Percentiles rank a stretch among this genome's conserved stretches.
phyloP scores from a whole-genome alignment of 2,329 filamentous ascomycete species.

The Fusarium dlaminii region DNA sequence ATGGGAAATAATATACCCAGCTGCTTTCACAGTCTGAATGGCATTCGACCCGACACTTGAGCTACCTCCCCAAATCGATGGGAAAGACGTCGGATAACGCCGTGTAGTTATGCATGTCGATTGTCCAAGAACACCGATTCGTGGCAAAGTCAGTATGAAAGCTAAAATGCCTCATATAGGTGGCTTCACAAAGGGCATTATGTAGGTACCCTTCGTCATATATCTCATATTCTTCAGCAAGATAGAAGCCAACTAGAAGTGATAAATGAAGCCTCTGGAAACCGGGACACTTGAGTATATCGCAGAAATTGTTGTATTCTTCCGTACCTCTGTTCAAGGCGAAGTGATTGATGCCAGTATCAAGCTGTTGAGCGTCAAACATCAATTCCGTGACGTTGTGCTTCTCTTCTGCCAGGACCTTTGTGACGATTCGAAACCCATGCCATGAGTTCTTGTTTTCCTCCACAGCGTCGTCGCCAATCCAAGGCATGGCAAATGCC shows the following conservation, averaged over 20 bases:
- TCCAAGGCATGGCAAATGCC: not conserved
- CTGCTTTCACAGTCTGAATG: not conserved
- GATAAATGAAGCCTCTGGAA: not conserved
- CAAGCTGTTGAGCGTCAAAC: not conserved
- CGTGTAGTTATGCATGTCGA: not conserved
- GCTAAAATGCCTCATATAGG: not conserved
- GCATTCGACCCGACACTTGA: not conserved
- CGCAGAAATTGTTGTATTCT: not conserved
- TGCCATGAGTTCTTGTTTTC: rapidly evolving
- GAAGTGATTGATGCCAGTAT: not conserved
- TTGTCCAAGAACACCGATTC: rapidly evolving
- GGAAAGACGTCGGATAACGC: not conserved
- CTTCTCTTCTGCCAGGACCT: not conserved
- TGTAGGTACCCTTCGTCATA: rapidly evolving
- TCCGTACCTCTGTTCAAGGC: not conserved
- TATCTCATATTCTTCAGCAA: not conserved
- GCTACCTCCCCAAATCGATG: not conserved
- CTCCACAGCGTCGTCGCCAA: not conserved
- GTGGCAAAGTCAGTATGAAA: not conserved
- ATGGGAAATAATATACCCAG: not conserved
- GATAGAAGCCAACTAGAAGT: not conserved
- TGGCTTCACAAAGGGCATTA: not conserved
- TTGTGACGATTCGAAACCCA: not conserved
- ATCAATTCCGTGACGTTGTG: not conserved
- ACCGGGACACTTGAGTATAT: not conserved